phyloP scores from a whole-genome alignment of 2,329 filamentous ascomycete genomes.

The Clonostachys solani region DNA sequence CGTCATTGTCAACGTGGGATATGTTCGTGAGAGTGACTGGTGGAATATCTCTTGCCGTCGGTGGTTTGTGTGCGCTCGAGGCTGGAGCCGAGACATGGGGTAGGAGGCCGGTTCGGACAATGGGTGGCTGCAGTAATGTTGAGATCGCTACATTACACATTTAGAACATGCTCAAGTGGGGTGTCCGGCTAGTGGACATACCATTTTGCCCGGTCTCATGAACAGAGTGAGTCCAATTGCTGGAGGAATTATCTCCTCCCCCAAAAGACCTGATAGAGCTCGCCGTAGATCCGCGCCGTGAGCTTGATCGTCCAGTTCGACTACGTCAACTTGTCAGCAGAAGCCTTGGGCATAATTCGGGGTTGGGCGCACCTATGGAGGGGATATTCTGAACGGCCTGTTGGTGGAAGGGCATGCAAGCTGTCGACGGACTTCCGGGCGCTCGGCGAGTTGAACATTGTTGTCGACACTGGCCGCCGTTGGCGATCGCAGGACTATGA shows the following conservation, averaged over 20 bases:
- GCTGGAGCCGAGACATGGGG: slow-evolving; percentile 69
- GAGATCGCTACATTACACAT: slow-evolving; percentile 66
- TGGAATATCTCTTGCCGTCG: slow-evolving; percentile 85
- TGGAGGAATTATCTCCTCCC: slow-evolving; percentile 68
- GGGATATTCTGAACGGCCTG: slow-evolving; percentile 48
- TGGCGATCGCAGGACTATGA: slow-evolving; percentile 2
- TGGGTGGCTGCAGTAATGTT: slow-evolving; percentile 85
- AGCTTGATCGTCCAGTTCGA: slow-evolving; percentile 39
- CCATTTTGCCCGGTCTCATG: slow-evolving; percentile 82
- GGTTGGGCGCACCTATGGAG: slow-evolving; percentile 48
- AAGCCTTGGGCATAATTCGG: too few relatives aligned
- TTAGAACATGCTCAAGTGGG: too few relatives aligned
- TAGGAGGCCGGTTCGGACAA: slow-evolving; percentile 80
- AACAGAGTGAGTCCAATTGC: slow-evolving; percentile 49
- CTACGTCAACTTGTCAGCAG: neutral
- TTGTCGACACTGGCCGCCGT: slow-evolving; percentile 15
- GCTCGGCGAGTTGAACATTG: slow-evolving; percentile 56
- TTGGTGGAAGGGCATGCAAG: slow-evolving; percentile 48
- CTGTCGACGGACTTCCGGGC: slow-evolving; percentile 65
- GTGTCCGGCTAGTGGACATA: slow-evolving; percentile 22
- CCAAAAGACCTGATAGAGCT: slow-evolving; percentile 88
- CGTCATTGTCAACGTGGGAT: slow-evolving; percentile 70
- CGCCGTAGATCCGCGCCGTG: slow-evolving; percentile 75
- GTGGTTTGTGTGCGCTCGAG: slow-evolving; percentile 73
- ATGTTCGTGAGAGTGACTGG: slow-evolving; percentile 90